Evolutionary conservation across 441 rosid species (phyloP).

Genomic region (Populus hybrid): DNA sequence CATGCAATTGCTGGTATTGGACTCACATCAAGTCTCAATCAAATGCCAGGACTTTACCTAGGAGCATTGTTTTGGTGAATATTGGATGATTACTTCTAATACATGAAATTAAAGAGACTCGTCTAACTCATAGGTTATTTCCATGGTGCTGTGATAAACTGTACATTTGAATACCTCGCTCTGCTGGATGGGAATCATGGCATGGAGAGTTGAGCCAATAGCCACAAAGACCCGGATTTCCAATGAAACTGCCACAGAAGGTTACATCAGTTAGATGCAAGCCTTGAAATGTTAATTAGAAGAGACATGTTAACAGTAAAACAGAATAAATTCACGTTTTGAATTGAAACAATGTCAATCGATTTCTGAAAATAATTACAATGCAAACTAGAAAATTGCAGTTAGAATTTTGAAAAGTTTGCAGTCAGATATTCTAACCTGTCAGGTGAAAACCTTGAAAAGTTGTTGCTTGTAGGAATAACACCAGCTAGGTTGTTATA

Average conservation of each 20-base stretch:
- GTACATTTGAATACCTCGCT: constrained; percentile 48
- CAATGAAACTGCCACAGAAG: constrained; percentile 55
- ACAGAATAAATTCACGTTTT: not conserved
- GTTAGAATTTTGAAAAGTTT: not conserved
- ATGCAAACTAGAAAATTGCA: not conserved
- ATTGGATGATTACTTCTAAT: not conserved
- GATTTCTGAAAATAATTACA: not conserved
- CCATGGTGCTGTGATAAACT: not conserved
- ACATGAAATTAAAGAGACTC: not conserved
- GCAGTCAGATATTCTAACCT: constrained; percentile 38
- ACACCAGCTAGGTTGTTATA: constrained; percentile 76
- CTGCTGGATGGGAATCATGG: constrained; percentile 49
- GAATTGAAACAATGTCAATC: not conserved
- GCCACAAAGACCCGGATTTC: constrained; percentile 80
- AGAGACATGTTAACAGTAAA: not conserved
- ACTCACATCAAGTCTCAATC: not conserved
- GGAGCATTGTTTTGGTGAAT: not conserved
- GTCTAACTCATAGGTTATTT: not conserved
- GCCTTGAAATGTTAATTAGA: not conserved
- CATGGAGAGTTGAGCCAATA: constrained; percentile 66
- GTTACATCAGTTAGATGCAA: not conserved
- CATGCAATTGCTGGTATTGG: not conserved
- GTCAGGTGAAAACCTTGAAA: constrained; percentile 65
- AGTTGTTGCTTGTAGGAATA: constrained; percentile 74
- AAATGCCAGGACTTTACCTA: not conserved